Evolutionary conservation across 2,329 filamentous ascomycete species (phyloP), one percentile per base, ranked within the genome.

Genomic region (Diaporthe vexans): DNA sequence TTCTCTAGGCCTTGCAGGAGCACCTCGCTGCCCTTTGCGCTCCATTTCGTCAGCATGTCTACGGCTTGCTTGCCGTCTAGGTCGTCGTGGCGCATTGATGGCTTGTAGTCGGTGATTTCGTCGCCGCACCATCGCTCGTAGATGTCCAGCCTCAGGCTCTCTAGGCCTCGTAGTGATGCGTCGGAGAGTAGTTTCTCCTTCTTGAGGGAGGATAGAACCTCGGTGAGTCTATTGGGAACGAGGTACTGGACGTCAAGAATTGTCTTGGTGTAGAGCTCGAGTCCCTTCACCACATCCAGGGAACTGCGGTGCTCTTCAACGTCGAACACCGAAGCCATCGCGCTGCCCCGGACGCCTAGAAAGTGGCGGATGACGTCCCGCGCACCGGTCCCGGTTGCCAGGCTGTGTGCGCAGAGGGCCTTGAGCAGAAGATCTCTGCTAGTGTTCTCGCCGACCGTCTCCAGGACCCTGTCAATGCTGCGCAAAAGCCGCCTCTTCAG

Each of bases 61-160:
- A 88, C 87, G 0, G 90, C 90, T 75, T 91, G 88, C 33, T 86
- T 83, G 26, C 88, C 90, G 33, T 91, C 89, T 6, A 94, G 82
- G 77, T 97, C 94, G 77, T 95, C 94, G 78, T 97, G 92, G 40
- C 94, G 91, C 48, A 97, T 94, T 85, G 95, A 98, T 0, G 95
- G 95, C 0, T 92, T 96, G 80, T 97, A 98, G 77, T 93, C 93
- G 61, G 90, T 91, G 56, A 98, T 94, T 75, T 97, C 94, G 10
- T 95, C 91, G 24, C 93, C 89, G 76, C 97, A 94, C 94, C 95
- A 97, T 26, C 89, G 88, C 76, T 92, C 91, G 79, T 94, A 91
- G 13, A 97, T 84, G 79, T 98, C 95, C 35, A 98, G 85, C 48
- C 94, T 90, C 17, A 98, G 84, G 21, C 92, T 93, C 77, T 94